Base-by-base conservation (phyloP, 371 early-diverging fungal genomes). In the Rhizopus arrhizus region DNA sequence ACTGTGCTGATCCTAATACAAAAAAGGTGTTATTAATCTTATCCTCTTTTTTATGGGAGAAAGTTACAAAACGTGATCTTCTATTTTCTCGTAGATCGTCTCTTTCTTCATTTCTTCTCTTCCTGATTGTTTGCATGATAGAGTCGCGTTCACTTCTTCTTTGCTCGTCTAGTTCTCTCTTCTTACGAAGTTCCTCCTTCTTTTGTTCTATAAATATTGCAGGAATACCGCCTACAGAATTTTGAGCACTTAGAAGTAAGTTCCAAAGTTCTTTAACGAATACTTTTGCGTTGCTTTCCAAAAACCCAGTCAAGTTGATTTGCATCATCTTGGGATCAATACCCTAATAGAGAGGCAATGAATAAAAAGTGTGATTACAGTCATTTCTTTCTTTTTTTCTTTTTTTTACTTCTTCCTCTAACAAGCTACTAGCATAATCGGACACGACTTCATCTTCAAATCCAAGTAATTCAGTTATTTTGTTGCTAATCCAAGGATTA, bases 361-460 rank as follows among this genome's bases (percentile, higher is more conserved):
- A 38, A 13, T 36, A 22, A 22, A 22, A 22, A 22, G 31, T 29
- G 8, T 12, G 13, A 41, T 13, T 40, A 43, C 6, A 31, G 9
- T 43, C 1, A 48, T 6, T 48, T 29, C 34, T 28, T 2, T 43
- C 4, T 43, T 7, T 33, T 13, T 15, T 13, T 36, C 12, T 54
- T 29, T 16, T 11, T 60, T 74, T 65, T 80, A 91, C 91, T 72
- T 83, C 71, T 56, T 85, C 85, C 62, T 95, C 92, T 41, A 97
- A 78, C 70, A 93, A 72, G 38, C 88, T 87, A 62, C 90, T 87
- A 0, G 95, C 83, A 69, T 88, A 94, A 51, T 94, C 93, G 46
- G 92, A 80, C 3, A 96, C 86, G 3, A 98, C 86, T 61, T 98
- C 98, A 74, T 98, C 98, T 56, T 98, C 98, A 42, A 95, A 76